These are phyloP conservation scores for Nicotiana rustica DNA, from an alignment of 305 asterid genomes.

Conservation along the genomic window DNA sequence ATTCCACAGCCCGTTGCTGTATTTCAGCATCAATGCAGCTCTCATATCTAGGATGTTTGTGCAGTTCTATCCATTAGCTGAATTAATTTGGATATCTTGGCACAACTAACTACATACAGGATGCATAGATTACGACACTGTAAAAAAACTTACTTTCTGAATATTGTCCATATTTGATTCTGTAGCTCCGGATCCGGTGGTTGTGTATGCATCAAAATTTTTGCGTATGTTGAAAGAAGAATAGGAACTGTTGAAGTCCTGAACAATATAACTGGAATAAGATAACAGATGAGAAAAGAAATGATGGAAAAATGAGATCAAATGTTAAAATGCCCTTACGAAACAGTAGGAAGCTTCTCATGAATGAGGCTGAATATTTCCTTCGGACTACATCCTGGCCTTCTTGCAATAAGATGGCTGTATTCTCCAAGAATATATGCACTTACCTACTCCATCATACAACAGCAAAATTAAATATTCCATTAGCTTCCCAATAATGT, in stretches of 20 bases:
- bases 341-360: constrained; percentile 98
- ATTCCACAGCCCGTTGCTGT: constrained; percentile 98
- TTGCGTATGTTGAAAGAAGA: constrained; percentile 95
- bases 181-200: constrained; percentile 80
- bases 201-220: constrained; percentile 88
- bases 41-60: constrained; percentile 70
- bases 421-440: constrained; percentile 99
- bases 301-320: constrained; percentile 36
- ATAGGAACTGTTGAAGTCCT: constrained; percentile 95
- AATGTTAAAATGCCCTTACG: constrained; percentile 62
- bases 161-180: constrained; percentile 60
- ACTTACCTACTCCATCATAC: constrained; percentile 69
- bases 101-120: constrained; percentile 24
- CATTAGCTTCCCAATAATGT: constrained; percentile 3
- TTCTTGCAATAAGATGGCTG: constrained; percentile 94
- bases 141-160: constrained; percentile 51
- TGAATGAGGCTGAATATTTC: constrained; percentile 88
- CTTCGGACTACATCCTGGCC: constrained; percentile 92
- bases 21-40: constrained; percentile 98
- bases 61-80: constrained; percentile 36
- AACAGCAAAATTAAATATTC: constrained; percentile 16
- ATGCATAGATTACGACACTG: constrained; percentile 22
- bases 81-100: neutral
- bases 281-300: constrained; percentile 37
- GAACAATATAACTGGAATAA: constrained; percentile 46